Base-by-base conservation (phyloP, 768 basidiomycete genomes). In the Lactarius sanguifluus region DNA sequence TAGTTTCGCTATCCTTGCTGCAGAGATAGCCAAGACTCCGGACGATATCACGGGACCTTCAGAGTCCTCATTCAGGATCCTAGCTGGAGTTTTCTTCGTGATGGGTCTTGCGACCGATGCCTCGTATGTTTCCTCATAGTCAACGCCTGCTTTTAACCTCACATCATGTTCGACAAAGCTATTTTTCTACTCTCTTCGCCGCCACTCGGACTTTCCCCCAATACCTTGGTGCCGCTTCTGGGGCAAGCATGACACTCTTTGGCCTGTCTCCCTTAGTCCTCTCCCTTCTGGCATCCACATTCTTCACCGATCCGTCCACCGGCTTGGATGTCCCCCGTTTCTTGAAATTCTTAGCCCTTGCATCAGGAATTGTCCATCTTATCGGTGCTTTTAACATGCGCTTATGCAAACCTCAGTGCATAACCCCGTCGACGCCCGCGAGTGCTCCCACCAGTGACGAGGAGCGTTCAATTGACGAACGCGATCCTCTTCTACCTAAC, bases 211-310 rank as follows among this genome's bases (percentile, higher is more conserved):
- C 78, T 52, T 92, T 92, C 67, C 87, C 89, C 8, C 73, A 78
- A 5, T 83, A 87, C 69, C 83, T 84, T 55, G 90, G 90, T 23
- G 75, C 86, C 30, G 85, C 89, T 13, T 81, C 88, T 1, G 92
- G 90, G 5, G 76, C 79, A 12, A 87, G 82, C 72, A 86, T 86
- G 81, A 85, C 90, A 2, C 76, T 92, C 28, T 92, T 92, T 72
- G 90, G 92, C n/a, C 81, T 92, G 40, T 94, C 92, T 0, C 92
- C 92, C 0, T 78, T 92, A 25, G 84, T 90, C 70, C 81, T 92
- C 8, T 88, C 91, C 25, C 65, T 82, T 28, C 66, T 92, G 43
- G 90, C 89, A 4, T 85, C 88, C 5, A 77, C 64, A 18, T 85
- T 79, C 73, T 92, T 92, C 75, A 85, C 83, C 5, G 76, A 79